A percentile compares a stretch with the other conserved stretches of the same genome.
These are phyloP conservation scores for Aspergillus ibericus DNA, from an alignment of 2,329 filamentous ascomycete species.

Conservation along the genomic window DNA sequence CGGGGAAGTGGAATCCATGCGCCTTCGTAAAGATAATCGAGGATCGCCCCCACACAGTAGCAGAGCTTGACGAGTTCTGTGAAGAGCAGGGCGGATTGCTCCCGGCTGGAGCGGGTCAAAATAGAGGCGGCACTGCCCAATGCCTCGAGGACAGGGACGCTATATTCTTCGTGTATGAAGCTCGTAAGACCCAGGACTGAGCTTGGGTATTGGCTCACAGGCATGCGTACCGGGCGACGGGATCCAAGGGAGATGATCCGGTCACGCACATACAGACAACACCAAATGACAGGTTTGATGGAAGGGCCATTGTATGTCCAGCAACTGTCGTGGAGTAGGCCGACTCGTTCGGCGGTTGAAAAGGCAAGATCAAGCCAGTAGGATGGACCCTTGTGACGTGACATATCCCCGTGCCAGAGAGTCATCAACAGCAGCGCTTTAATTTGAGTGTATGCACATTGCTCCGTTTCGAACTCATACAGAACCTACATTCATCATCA, in stretches of 20 bases:
- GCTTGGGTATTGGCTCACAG: background rate
- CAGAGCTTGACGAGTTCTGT: background rate
- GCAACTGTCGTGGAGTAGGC: background rate
- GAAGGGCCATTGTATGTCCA: background rate
- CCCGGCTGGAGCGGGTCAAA: background rate
- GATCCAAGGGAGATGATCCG: background rate
- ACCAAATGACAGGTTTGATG: conserved; percentile 6
- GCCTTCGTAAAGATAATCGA: background rate
- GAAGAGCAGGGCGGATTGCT: background rate
- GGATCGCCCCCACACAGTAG: background rate
- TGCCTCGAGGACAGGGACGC: background rate
- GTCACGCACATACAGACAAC: conserved; percentile 17
- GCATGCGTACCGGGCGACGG: background rate
- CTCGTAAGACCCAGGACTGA: background rate
- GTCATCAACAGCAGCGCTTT: conserved; percentile 16
- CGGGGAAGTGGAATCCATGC: background rate
- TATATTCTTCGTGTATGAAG: background rate
- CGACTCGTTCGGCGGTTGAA: conserved; percentile 15
- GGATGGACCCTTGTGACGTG: conserved; percentile 10
- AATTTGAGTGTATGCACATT: conserved; percentile 13
- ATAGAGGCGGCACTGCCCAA: background rate
- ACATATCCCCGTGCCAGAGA: conserved; percentile 14
- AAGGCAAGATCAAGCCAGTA: conserved; percentile 18
- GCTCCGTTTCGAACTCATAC: conserved; percentile 15
- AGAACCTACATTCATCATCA: background rate